Evolutionary conservation across 2,329 filamentous ascomycete species (phyloP), one percentile per base, ranked within the genome.

Genomic region (Xylariaceae sp.): DNA sequence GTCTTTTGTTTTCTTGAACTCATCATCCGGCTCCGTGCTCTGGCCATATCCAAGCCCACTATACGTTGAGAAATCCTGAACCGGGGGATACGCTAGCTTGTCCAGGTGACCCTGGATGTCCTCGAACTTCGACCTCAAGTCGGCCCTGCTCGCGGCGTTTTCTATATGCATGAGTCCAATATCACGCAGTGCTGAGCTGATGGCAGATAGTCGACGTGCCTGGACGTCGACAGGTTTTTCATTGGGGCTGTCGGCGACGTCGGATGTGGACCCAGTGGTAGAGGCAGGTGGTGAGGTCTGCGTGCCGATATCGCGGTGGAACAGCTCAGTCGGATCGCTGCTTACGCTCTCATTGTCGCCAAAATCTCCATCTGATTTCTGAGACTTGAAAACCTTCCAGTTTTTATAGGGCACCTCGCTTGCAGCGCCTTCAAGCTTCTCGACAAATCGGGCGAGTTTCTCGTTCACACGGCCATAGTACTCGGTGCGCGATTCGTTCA

Each of bases 231-330:
- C 64, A 43, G 51, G 66, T 42, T 47, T 70, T 59, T 64, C 72
- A 51, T 53, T 44, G 3, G 55, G 51, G 32, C 50, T 54, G 19
- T 50, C 50, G 35, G 43, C 31, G 9, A 35, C 34, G 27, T 45
- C 58, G 48, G 54, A 11, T 39, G 51, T 45, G 11, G 54, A 19
- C 41, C 41, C 63, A 45, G 50, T 67, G 63, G 45, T 72, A 3
- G 76, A 76, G 2, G 76, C 68, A 0, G 73, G 73, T 1, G 76
- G 76, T 0, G 83, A 84, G 0, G 89, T 94, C 70, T 94, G 89
- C 1, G 88, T 88, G 60, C 87, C 88, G 56, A 89, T 80, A 66
- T 94, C 89, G 45, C 88, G 83, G 69, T 91, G 88, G 71, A 89
- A 94, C 58, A 91, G 80, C 70, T 92, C 88, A 1, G 86, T 84